Evolutionary conservation across 192 early-diverging fungal species (phyloP), one percentile per base, ranked within the genome.

Genomic region (Chytriomyces confervae): DNA sequence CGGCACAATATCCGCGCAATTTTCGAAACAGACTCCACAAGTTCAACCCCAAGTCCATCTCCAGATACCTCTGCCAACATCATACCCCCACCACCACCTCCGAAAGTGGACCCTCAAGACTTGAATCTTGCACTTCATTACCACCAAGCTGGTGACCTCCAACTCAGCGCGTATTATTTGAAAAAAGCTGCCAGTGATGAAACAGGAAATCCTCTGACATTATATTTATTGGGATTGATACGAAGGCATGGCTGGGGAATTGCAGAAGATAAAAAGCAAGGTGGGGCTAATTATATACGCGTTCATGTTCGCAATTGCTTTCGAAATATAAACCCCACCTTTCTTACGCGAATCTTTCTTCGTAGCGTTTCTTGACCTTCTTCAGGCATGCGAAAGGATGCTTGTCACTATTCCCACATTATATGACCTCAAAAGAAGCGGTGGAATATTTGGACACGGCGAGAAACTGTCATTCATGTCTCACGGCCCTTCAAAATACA

Each of bases 171-270:
- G 18, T 74, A 48, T 24, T 76, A 82, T 69, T 53, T 82, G 47
- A 72, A 71, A 44, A 75, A 76, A 20, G 69, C 78, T 10, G 48
- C 69, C 23, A 7, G 49, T 4, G 69, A 50, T 24, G 69, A 70
- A 20, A 45, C 44, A 6, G 72, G 36, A 5, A 74, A 82, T 44
- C 76, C 78, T 9, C 74, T 82, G 6, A 78, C 72, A 3, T 11
- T 76, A 7, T 80, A 82, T 71, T 61, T 82, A 11, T 71, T 71
- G 20, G 81, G 67, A 43, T 62, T 82, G 27, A 49, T 75, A 3
- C 74, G 80, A n/a, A 36, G 81, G 61, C 77, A 82, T 66, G 81
- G 81, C 6, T 80, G 81, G 77, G 81, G 81, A 13, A 45, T 73
- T 27, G 71, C 10, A n/a, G 16, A 62, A 68, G 72, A 80, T 61